Conservation (phyloP, 768 basidiomycete species). For the Clitopilus hobsonii region DNA sequence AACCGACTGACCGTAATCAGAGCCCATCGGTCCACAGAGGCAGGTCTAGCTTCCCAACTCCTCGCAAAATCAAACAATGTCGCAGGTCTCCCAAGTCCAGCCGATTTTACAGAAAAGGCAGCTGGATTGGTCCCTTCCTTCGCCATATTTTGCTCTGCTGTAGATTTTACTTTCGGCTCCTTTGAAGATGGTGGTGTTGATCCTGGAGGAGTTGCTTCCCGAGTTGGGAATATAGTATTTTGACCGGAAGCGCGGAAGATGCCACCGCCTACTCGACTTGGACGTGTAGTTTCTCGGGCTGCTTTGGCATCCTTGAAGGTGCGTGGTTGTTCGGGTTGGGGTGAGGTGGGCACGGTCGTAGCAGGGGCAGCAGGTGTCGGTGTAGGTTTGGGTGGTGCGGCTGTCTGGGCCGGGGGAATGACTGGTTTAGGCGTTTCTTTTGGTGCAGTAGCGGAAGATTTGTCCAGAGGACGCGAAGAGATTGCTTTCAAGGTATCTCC, state of each 20-base stretch:
- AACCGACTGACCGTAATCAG: conserved; percentile 48
- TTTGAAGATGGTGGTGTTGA: conserved; percentile 3
- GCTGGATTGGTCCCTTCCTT: neutral
- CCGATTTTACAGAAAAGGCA: neutral
- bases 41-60: conserved; percentile 44
- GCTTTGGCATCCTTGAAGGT: conserved; percentile 60
- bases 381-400: neutral
- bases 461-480: too few relatives aligned
- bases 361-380: conserved; percentile 3
- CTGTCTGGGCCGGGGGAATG: conserved; percentile 7
- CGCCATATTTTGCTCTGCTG: neutral
- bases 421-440: conserved; percentile 29
- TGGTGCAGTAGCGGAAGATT: too few relatives aligned
- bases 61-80: conserved; percentile 62
- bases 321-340: conserved; percentile 17
- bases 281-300: conserved; percentile 41
- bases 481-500: too few relatives aligned
- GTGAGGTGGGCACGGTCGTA: conserved; percentile 3
- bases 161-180: neutral
- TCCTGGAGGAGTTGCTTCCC: conserved; percentile 13
- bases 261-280: conserved; percentile 56
- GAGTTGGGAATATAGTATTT: conserved; percentile 48
- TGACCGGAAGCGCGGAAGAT: conserved; percentile 66
- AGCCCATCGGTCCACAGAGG: conserved; percentile 46
- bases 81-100: conserved; percentile 1